A percentile compares a stretch with the other conserved stretches of the same genome.
Evolutionary conservation across 23 red algal genomes (phyloP).

Genomic region (Gracilaria gracilis): DNA sequence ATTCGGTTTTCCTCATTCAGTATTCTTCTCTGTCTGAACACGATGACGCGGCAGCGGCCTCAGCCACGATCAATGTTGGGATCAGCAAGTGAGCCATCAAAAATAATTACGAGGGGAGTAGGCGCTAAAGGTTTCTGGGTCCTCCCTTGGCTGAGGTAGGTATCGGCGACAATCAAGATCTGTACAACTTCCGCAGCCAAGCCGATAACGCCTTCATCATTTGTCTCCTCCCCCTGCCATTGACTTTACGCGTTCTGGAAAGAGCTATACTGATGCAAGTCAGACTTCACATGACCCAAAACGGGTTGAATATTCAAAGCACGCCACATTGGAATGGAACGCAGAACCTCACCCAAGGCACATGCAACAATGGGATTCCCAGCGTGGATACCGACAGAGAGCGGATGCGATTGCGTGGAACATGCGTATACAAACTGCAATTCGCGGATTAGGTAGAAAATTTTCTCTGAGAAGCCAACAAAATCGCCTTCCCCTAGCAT

Average conservation of each 20-base stretch:
- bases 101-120: constrained; percentile 56
- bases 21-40: too few relatives aligned
- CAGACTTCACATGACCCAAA: not conserved
- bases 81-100: constrained; percentile 62
- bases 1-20: not conserved
- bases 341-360: constrained; percentile 50
- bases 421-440: constrained; percentile 53
- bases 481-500: not conserved
- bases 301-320: constrained; percentile 28
- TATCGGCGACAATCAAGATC: constrained; percentile 59
- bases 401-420: too few relatives aligned
- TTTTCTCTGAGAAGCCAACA: constrained; percentile 49
- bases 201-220: constrained; percentile 57
- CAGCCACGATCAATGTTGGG: constrained; percentile 58
- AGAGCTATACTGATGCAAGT: not conserved
- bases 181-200: constrained; percentile 32
- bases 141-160: not conserved
- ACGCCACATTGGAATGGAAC: constrained; percentile 39
- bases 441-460: constrained; percentile 51
- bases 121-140: constrained; percentile 34
- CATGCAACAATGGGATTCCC: constrained; percentile 42
- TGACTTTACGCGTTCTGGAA: not conserved
- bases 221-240: constrained; percentile 64
- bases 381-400: constrained; percentile 55
- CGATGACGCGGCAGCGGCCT: constrained; percentile 65